These are phyloP conservation scores for Boletellus dicymbophilus DNA, from an alignment of 1,284 basidiomycete species.

Conservation along the genomic window DNA sequence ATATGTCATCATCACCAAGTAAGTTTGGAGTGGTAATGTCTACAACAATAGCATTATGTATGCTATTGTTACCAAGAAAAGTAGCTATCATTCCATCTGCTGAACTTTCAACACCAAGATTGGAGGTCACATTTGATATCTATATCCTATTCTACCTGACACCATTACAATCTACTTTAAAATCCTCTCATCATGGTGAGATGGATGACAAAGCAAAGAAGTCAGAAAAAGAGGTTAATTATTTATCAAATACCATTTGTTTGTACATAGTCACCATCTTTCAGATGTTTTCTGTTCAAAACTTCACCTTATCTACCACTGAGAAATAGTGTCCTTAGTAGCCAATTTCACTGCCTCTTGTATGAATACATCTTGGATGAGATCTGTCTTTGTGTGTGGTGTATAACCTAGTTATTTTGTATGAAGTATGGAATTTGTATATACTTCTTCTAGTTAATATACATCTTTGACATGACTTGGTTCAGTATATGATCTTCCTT, in stretches of 20 bases:
- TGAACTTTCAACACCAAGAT: no score
- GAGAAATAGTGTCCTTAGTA: background rate
- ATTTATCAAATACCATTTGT: background rate
- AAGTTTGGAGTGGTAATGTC: no score
- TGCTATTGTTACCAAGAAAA: no score
- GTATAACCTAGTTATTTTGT: background rate
- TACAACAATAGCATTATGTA: no score
- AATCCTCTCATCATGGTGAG: no score
- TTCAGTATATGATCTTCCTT: constrained; percentile 2
- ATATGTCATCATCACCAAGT: no score
- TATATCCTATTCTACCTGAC: background rate
- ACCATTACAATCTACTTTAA: no score
- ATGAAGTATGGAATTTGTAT: background rate
- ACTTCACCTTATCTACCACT: background rate
- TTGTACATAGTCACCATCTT: background rate
- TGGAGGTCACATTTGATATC: background rate
- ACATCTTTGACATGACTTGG: background rate
- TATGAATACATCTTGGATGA: background rate
- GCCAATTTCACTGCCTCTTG: background rate
- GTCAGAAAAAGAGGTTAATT: background rate
- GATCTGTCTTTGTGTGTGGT: background rate
- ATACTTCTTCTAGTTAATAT: background rate
- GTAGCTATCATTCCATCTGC: no score
- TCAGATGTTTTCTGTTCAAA: background rate
- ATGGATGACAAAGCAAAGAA: background rate